These are phyloP conservation scores for Solanum phureja DNA, from an alignment of 257 asterid species.

Conservation along the genomic window DNA sequence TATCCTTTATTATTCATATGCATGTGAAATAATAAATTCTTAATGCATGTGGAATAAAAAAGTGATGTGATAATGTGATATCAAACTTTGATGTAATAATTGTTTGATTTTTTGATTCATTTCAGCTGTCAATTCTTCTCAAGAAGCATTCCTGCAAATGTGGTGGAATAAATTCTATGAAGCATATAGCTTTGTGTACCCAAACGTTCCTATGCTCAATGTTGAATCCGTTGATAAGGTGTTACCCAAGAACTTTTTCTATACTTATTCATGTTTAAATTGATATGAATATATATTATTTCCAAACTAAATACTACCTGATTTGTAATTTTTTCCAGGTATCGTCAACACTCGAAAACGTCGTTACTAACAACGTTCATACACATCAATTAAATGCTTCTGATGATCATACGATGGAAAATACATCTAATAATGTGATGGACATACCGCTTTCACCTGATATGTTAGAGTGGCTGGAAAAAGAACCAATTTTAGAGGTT, in stretches of 20 bases:
- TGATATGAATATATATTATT: neutral
- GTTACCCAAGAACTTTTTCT: neutral
- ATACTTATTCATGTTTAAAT: neutral
- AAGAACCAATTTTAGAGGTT: neutral
- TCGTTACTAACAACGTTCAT: neutral
- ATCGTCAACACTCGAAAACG: rapidly evolving
- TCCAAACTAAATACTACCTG: neutral
- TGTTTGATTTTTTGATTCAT: neutral
- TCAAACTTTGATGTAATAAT: too few species aligned
- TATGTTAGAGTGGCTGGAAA: neutral
- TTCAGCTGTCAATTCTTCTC: conserved; percentile 4
- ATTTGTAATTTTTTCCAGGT: neutral
- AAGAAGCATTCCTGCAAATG: conserved; percentile 14
- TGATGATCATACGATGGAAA: neutral
- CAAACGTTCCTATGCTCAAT: neutral
- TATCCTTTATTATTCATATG: too few species aligned
- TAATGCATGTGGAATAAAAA: too few species aligned
- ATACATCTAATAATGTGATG: neutral
- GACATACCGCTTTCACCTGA: too few species aligned
- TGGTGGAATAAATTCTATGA: conserved; percentile 23
- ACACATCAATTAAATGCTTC: neutral
- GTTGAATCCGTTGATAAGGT: conserved; percentile 18
- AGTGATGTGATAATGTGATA: too few species aligned
- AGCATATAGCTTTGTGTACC: neutral
- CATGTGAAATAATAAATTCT: too few species aligned